Base-by-base conservation (phyloP, 2,329 filamentous ascomycete genomes). In the Aspergillus phoenicis region DNA sequence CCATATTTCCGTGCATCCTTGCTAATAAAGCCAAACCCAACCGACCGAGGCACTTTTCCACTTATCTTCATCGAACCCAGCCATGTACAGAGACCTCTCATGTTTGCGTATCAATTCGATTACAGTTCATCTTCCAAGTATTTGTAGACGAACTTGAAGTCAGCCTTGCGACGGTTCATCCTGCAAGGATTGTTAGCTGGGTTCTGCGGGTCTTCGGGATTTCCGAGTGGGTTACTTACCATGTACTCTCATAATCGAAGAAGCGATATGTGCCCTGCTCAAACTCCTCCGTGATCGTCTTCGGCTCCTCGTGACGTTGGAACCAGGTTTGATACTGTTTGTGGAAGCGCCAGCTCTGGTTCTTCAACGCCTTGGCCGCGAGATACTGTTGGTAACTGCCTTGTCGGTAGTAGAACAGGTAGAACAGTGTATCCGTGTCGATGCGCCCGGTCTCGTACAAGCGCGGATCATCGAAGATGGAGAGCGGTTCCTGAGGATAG, bases 271-370 rank as follows among this genome's bases (percentile, higher is more conserved):
- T 99, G 64, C 95, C 95, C 79, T 99, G 95, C 80, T 99, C 95
- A 74, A 92, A 98, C 79, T 99, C 95, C 78, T 99, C 95, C 0
- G 95, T 98, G 73, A 99, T 99, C 70, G 89, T 93, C 83, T 99
- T 99, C 17, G 95, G 95, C 81, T 99, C 95, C 74, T 99, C 95
- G 68, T 99, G 95, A 55, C 95, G 86, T 78, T 99, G 95, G 73
- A 99, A 99, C 95, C 95, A 99, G 1, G 95, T 99, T 78, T 97
- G 95, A 75, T 99, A 99, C 77, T 98, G 95, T 83, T 99, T 99
- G 81, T 99, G 95, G 77, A 99, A 99, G 59, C 95, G 87, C 95
- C 95, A 99, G 78, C 93, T 97, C 78, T 99, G 95, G 67, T 94
- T 91, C 80, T 99, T 99, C 56, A 99, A 82, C n/a, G 95, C 92